Base-by-base conservation (phyloP, 345 rosid genomes). In the Populus simonii region DNA sequence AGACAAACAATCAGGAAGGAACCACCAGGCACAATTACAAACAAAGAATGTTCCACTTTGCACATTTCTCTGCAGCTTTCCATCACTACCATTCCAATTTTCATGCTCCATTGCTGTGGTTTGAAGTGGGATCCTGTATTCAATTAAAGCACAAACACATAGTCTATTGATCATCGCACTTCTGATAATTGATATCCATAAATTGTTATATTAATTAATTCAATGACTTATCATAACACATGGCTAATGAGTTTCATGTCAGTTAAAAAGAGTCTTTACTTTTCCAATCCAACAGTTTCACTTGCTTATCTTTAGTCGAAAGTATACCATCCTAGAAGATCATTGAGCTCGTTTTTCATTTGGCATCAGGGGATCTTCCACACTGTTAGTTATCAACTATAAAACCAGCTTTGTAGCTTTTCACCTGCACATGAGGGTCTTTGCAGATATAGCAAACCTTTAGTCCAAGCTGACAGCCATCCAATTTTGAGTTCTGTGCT, bases 381-480 rank as follows among this genome's bases (percentile, higher is more conserved):
- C 36, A 43, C 77, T 63, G 17, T 23, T 17, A 62, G 27, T 11
- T 39, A 43, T 15, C 70, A 49, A 76, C 29, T 55, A 35, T 67
- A 53, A 65, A 17, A 49, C 20, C 66, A 33, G 55, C 68, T 55
- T 25, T 76, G 51, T 66, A 41, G 9, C 57, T 47, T 68, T 72
- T 27, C 27, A 53, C 65, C 41, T 22, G 69, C 22, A 22, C n/a
- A 72, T 74, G 41, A 35, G 39, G 8, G 36, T 59, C 17, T 55
- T 47, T 43, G 31, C 65, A 41, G 49, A 7, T 29, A 23, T 43
- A 16, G 79, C 66, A 29, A 74, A 65, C 41, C 27, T 15, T 63
- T 63, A 68, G 69, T 53, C 67, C 74, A 69, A 71, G 72, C 72
- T 39, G 67, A n/a, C 65, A 66, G 73, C 71, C 59, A 7, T 23